Evolutionary conservation across 2,329 filamentous ascomycete species (phyloP).

Genomic region (Dactylellina leptospora): DNA sequence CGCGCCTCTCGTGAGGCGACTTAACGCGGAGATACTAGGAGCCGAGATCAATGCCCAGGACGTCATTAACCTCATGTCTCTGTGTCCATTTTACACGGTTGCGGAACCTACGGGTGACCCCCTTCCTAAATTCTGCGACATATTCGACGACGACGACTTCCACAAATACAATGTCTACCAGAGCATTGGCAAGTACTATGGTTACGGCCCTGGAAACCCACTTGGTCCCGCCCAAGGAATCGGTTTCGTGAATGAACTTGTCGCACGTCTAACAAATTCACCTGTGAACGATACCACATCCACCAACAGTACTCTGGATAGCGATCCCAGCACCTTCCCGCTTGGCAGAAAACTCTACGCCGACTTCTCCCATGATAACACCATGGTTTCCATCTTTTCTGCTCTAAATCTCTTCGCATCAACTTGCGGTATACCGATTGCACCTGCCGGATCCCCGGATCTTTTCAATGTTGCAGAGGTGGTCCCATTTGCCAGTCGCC

Average conservation of each 20-base stretch:
- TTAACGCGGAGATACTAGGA: conserved; percentile 75
- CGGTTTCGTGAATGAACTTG: conserved; percentile 85
- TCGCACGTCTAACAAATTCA: conserved; percentile 76
- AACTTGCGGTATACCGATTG: conserved; percentile 67
- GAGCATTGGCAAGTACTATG: conserved; percentile 84
- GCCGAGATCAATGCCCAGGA: conserved; percentile 71
- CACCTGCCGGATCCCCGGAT: conserved; percentile 62
- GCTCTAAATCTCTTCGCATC: conserved; percentile 80
- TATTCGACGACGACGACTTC: conserved; percentile 81
- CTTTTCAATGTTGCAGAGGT: conserved; percentile 81
- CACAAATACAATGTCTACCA: conserved; percentile 80
- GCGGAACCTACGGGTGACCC: conserved; percentile 66
- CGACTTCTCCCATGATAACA: conserved; percentile 92
- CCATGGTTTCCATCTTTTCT: conserved; percentile 78
- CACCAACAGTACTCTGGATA: conserved; percentile 80
- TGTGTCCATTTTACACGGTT: conserved; percentile 87
- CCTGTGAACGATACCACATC: conserved; percentile 77
- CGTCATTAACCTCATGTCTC: conserved; percentile 80
- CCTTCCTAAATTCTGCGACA: conserved; percentile 75
- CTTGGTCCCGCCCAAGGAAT: conserved; percentile 86
- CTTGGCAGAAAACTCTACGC: conserved; percentile 75
- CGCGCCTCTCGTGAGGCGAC: conserved; percentile 71
- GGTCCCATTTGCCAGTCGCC: conserved; percentile 80
- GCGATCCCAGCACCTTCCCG: conserved; percentile 74
- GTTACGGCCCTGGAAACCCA: conserved; percentile 77